Evolutionary conservation across 495 filamentous ascomycete species (phyloP), one percentile per base, ranked within the genome.

Genomic region (Penicillium argentinense): DNA sequence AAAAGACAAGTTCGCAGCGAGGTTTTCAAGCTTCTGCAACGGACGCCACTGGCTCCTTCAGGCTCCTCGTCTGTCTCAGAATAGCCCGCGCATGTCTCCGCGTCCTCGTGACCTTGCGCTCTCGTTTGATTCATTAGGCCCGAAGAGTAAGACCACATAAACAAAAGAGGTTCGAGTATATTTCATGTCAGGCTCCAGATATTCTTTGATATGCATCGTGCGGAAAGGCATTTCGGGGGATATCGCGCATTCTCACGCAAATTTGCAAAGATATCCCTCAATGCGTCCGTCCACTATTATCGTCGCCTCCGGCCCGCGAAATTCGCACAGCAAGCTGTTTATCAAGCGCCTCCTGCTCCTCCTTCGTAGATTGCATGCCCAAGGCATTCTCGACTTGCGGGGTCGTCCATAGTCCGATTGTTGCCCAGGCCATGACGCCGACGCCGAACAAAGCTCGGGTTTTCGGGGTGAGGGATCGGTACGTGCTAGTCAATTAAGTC

Each of bases 351-450:
- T 79, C 70, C 53, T 75, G 77, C 54, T 88, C 81, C 49, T 82
- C 62, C 57, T 82, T 73, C 11, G 71, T 79, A n/a, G 86, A 69
- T 32, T 75, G 72, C 56, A 87, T 72, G 2, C 82, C 82, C 45
- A 88, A 67, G 9, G 73, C 76, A 49, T 74, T 68, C 62, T 88
- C 86, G 2, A 81, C 79, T 39, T 73, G 71, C 27, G 85, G 75
- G n/a, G 77, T 73, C 3, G 78, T 57, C 51, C 72, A 72, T 12
- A 88, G 67, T 9, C 81, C 84, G 25, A 82, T 61, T n/a, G 62
- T 64, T 0, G 82, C 82, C 70, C 83, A 89, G 22, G 74, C 78
- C 61, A 89, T 82, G 27, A 86, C 62, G 51, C 82, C 83, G 42
- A 80, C 45, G 40, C 87, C 85, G 60, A 88, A 71, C 21, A 83